phyloP scores from a whole-genome alignment of 768 basidiomycete genomes.

The Xanthoconium stramineum region DNA sequence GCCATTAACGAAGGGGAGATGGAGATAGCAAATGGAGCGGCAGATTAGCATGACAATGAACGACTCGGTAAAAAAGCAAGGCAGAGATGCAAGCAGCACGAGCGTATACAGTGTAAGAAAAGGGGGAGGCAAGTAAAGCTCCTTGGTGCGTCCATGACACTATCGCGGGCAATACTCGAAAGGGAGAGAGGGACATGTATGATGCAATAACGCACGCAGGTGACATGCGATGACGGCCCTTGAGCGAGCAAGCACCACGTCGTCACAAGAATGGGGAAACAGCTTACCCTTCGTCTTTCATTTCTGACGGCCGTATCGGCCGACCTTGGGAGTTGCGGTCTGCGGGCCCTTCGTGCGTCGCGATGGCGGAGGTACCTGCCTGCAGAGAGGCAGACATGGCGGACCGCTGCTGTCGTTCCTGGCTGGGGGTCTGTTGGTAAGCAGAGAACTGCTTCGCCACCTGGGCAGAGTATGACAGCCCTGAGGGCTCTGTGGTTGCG shows the following conservation, averaged over 20 bases:
- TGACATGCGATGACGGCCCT: conserved; percentile 4
- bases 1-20: conserved; percentile 25
- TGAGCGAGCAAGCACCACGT: conserved; percentile 15
- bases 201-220: conserved; percentile 6
- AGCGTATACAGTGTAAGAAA: conserved; percentile 18
- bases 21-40: conserved; percentile 20
- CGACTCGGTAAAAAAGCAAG: conserved; percentile 17
- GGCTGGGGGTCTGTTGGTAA: conserved; percentile 64
- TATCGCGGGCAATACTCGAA: conserved; percentile 18
- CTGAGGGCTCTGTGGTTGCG: conserved; percentile 21
- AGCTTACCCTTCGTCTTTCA: conserved; percentile 83
- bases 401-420: conserved; percentile 52
- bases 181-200: conserved; percentile 9
- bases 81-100: conserved; percentile 13
- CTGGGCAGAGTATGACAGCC: conserved; percentile 59
- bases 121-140: background rate
- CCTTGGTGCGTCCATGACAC: conserved; percentile 27
- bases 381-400: conserved; percentile 25
- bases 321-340: conserved; percentile 41
- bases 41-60: conserved; percentile 29
- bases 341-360: conserved; percentile 35
- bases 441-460: conserved; percentile 63
- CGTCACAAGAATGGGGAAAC: conserved; percentile 13
- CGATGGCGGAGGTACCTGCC: conserved; percentile 29
- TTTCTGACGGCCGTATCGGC: conserved; percentile 65